Evolutionary conservation across 176 grass and related monocot species (phyloP).

Genomic region (Puccinellia tenuiflora): DNA sequence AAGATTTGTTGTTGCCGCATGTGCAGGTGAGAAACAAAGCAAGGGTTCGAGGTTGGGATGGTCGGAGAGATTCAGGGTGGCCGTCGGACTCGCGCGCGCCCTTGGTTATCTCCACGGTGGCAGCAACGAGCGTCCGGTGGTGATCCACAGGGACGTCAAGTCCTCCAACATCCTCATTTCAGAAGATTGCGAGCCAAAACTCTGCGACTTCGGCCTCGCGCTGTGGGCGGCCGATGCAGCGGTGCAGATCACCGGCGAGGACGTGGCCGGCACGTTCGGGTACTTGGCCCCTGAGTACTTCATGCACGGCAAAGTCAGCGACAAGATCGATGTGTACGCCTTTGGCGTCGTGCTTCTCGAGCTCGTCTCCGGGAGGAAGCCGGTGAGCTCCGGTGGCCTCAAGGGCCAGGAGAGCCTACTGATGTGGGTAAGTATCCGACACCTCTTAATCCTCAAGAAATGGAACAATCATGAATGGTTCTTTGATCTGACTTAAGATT

Average conservation of each 20-base stretch:
- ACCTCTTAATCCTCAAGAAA: neutral
- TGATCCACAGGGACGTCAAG: slow-evolving; percentile 88
- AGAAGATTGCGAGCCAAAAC: slow-evolving; percentile 61
- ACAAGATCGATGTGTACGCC: slow-evolving; percentile 89
- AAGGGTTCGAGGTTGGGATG: slow-evolving; percentile 35
- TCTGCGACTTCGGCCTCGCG: slow-evolving; percentile 88
- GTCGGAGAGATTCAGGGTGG: slow-evolving; percentile 72
- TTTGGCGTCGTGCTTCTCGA: slow-evolving; percentile 92
- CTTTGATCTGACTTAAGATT: neutral
- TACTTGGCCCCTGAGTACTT: slow-evolving; percentile 96
- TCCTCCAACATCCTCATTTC: slow-evolving; percentile 86
- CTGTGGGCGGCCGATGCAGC: slow-evolving; percentile 51
- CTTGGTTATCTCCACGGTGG: slow-evolving; percentile 53
- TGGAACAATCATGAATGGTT: neutral
- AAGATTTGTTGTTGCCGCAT: no score
- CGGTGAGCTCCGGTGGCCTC: slow-evolving; percentile 45
- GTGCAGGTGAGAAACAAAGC: slow-evolving; percentile 31
- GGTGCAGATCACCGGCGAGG: slow-evolving; percentile 40
- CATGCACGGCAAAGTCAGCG: slow-evolving; percentile 88
- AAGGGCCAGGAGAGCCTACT: slow-evolving; percentile 75
- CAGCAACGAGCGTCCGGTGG: slow-evolving; percentile 28
- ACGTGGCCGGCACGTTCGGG: slow-evolving; percentile 89
- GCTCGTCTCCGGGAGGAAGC: slow-evolving; percentile 89
- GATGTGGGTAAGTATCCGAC: slow-evolving; percentile 64
- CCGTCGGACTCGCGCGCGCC: slow-evolving; percentile 47